Evolutionary conservation across 2,329 filamentous ascomycete species (phyloP), one percentile per base, ranked within the genome.

Genomic region (Fusarium sp.): DNA sequence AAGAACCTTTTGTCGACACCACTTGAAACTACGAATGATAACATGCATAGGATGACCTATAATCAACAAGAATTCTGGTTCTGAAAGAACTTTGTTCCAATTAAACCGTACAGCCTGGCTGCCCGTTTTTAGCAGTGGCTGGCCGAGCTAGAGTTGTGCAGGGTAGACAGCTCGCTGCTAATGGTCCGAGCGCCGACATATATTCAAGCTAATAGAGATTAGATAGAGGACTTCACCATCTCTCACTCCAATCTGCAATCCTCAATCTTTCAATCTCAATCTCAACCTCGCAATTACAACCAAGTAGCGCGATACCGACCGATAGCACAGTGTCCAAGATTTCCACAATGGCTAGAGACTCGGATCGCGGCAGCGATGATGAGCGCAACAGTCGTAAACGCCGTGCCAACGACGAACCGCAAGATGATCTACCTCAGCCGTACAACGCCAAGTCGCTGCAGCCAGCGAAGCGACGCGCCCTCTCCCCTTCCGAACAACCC

Each of bases 381-480:
- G 73, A 74, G 20, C 66, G 68, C 45, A 72, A 67, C 49, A 68
- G 68, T 57, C 74, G 77, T 64, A 78, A 80, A 69, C 76, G 79
- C 59, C 74, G 66, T 61, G 78, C 74, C 66, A 72, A 78, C 59
- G 75, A 81, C 45, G 77, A 81, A n/a, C 65, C 59, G 32, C 76
- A 77, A 59, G 81, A 84, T 54, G 81, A 83, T 41, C 82, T 88
- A 7, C 87, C 87, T 11, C 87, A 89, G 66, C 87, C 87, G 7
- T 89, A 89, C 79, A 87, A 89, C 69, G 87, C 87, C 23, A 86
- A 85, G 69, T 83, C 82, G 43, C 83, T 89, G 23, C 86, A 88
- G 68, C 83, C 86, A 3, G 86, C 87, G 27, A 89, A 89, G 77
- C 86, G 88, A 74, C 86, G 87, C 50, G 84, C 85, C 62, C 77